phyloP scores from a whole-genome alignment of 2,329 filamentous ascomycete genomes.

The Talaromyces sp. region DNA sequence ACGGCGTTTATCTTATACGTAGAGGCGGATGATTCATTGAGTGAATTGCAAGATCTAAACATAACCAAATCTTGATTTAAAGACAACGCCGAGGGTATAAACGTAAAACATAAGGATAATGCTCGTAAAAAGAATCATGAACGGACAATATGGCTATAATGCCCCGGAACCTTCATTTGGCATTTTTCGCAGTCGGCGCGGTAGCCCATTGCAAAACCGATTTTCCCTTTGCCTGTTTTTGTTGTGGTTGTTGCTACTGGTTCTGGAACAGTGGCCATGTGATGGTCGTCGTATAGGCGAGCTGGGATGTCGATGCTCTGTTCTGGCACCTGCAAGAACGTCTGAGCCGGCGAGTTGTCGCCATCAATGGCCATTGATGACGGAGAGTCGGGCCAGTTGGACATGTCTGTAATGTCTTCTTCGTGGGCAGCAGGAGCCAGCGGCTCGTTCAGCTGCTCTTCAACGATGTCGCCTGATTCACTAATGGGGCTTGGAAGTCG shows the following conservation, averaged over 20 bases:
- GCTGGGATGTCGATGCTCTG: not conserved
- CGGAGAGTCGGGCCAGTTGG: conserved; percentile 7
- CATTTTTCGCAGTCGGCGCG: conserved; percentile 75
- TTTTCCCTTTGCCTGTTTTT: conserved; percentile 40
- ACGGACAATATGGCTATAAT: conserved; percentile 72
- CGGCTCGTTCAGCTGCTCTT: not conserved
- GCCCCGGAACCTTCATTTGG: conserved; percentile 66
- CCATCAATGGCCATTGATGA: conserved; percentile 8
- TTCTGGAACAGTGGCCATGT: not conserved
- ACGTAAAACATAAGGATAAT: not conserved
- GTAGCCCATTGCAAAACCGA: conserved; percentile 72
- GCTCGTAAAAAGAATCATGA: conserved; percentile 14
- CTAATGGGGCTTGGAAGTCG: conserved; percentile 38
- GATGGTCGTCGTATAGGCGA: not conserved
- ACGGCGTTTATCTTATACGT: too few relatives aligned
- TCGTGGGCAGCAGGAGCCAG: not conserved
- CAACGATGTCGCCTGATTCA: conserved; percentile 24
- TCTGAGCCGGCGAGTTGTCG: not conserved
- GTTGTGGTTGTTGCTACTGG: not conserved
- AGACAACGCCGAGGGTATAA: not conserved
- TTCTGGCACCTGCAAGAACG: conserved; percentile 3
- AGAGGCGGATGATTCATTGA: too few relatives aligned
- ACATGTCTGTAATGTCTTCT: not conserved
- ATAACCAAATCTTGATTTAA: not conserved
- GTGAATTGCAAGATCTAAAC: not conserved